Evolutionary conservation across 371 early-diverging fungal species (phyloP).

Genomic region (Saksenaea oblongispora): DNA sequence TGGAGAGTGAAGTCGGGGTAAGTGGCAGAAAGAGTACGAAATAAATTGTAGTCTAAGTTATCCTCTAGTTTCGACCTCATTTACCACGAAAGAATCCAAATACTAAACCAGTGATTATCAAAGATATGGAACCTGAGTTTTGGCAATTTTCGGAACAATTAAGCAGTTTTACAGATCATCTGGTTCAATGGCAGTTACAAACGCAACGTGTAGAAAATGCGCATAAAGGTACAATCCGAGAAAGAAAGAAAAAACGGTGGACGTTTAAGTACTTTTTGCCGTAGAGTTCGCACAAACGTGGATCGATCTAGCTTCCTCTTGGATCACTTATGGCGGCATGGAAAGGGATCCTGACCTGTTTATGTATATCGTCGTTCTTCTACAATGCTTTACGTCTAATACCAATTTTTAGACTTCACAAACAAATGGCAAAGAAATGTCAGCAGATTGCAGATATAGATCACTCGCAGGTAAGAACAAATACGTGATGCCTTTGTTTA

Average conservation of each 20-base stretch:
- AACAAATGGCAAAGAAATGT: constrained; percentile 32
- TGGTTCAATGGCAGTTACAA: background rate
- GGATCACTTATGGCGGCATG: constrained; percentile 41
- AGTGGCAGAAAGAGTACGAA: constrained; percentile 7
- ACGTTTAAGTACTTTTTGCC: background rate
- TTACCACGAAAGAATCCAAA: constrained; percentile 13
- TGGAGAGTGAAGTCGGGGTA: constrained; percentile 53
- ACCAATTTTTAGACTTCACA: constrained; percentile 22
- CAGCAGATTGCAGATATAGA: constrained; percentile 34
- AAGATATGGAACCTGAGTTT: constrained; percentile 42
- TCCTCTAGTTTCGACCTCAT: constrained; percentile 26
- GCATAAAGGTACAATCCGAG: background rate
- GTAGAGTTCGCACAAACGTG: constrained; percentile 22
- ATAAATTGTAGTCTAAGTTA: background rate
- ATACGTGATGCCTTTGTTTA: background rate
- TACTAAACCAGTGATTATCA: background rate
- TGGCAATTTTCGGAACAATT: constrained; percentile 15
- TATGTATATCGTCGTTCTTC: constrained; percentile 21
- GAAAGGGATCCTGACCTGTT: constrained; percentile 42
- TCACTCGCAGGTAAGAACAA: constrained; percentile 22
- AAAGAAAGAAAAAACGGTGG: background rate
- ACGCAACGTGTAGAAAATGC: constrained; percentile 6
- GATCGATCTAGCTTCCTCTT: constrained; percentile 29
- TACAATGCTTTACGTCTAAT: background rate
- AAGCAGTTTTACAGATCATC: constrained; percentile 7